Percentiles rank a stretch among this genome's conserved stretches.
phyloP scores from a whole-genome alignment of 805 yeast species.

The Kuraishia piskuri region DNA sequence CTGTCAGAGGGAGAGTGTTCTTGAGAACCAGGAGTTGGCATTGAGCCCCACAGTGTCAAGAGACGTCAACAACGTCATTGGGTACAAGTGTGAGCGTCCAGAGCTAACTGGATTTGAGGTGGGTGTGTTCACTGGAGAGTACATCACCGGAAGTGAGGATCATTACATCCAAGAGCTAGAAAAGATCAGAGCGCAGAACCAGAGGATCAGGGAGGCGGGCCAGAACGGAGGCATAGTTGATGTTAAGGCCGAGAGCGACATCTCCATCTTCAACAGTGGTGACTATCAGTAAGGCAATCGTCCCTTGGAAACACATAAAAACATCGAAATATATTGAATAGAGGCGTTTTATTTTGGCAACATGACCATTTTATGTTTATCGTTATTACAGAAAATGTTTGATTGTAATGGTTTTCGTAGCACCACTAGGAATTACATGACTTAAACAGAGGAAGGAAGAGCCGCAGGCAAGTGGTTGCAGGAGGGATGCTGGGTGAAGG shows the following conservation, averaged over 20 bases:
- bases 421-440: background rate
- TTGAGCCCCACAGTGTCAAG: constrained; percentile 25
- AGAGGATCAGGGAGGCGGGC: constrained; percentile 38
- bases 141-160: constrained; percentile 90
- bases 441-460: no score
- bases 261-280: constrained; percentile 48
- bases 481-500: no score
- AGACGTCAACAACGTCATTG: constrained; percentile 18
- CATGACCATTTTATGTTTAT: no score
- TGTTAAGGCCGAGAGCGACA: constrained; percentile 71
- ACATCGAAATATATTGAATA: background rate
- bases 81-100: constrained; percentile 10
- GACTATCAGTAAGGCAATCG: constrained; percentile 30
- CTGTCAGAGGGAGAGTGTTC: constrained; percentile 35
- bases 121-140: constrained; percentile 93
- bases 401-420: background rate
- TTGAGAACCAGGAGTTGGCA: constrained; percentile 23
- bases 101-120: constrained; percentile 69
- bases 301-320: background rate
- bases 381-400: background rate
- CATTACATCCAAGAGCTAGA: constrained; percentile 77
- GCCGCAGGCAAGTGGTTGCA: no score
- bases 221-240: constrained; percentile 41
- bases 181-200: constrained; percentile 71
- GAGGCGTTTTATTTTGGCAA: background rate